Evolutionary conservation across 2,329 filamentous ascomycete species (phyloP).

Genomic region (Apiospora aurea): DNA sequence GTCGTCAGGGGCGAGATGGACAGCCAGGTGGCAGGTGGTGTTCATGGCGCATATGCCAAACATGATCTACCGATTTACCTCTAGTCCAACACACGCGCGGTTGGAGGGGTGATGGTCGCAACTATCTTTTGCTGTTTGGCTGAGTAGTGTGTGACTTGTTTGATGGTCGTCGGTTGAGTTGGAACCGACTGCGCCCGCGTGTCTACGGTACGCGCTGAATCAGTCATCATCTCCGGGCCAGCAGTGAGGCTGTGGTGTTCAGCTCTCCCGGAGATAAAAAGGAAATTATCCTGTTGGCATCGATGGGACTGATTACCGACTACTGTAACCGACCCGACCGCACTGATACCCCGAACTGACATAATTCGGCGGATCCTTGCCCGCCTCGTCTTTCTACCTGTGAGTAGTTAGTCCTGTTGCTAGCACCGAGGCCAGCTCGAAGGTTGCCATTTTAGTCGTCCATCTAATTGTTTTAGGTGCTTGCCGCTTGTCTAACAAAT

Average conservation of each 20-base stretch:
- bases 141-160: neutral
- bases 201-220: neutral
- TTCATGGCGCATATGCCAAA: neutral
- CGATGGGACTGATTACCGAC: no score
- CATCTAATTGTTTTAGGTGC: neutral
- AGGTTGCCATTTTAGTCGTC: neutral
- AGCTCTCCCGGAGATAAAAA: neutral
- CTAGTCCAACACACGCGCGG: neutral
- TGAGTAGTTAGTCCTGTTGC: neutral
- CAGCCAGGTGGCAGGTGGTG: constrained; percentile 6
- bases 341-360: no score
- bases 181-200: neutral
- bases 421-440: neutral
- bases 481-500: neutral
- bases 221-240: neutral
- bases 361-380: no score
- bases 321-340: neutral
- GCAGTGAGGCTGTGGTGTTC: neutral
- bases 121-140: neutral
- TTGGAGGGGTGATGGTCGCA: neutral
- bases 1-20: neutral
- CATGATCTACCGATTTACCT: constrained; percentile 9
- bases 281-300: neutral
- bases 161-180: neutral
- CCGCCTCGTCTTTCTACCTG: neutral